phyloP scores from a whole-genome alignment of 352 stramenopile genomes.

The Globisporangium nagaii region DNA sequence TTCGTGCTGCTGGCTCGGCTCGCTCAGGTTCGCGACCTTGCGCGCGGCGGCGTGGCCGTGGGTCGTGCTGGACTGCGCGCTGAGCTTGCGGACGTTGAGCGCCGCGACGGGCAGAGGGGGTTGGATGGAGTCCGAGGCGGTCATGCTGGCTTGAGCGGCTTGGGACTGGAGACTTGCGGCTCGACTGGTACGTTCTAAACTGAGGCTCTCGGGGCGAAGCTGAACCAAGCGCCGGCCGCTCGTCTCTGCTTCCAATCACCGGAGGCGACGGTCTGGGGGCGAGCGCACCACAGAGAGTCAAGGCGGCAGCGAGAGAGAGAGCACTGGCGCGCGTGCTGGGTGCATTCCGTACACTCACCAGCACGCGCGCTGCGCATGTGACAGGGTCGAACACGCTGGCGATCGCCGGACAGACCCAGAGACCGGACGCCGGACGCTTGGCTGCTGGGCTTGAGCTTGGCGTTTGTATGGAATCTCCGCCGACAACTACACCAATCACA shows the following conservation, averaged over 20 bases:
- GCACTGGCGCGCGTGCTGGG: no score
- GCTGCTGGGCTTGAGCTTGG: no score
- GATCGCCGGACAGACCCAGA: background rate
- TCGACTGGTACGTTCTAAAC: background rate
- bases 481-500: background rate
- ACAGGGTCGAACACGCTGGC: background rate
- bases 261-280: background rate
- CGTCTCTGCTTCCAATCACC: background rate
- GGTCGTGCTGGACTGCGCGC: background rate
- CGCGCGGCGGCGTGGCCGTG: background rate
- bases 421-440: background rate
- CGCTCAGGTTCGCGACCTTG: background rate
- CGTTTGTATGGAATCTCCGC: conserved; percentile 1
- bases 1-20: background rate
- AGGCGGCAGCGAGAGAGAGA: no score
- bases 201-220: background rate
- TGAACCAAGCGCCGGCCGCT: background rate
- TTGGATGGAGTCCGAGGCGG: conserved; percentile 2
- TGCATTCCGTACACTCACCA: no score
- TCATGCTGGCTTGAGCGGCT: conserved; percentile 1
- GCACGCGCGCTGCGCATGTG: no score
- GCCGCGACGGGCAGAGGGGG: background rate
- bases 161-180: background rate
- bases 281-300: no score
- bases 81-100: background rate